phyloP scores from a whole-genome alignment of 116 monocot genomes.

The Zostera marina region DNA sequence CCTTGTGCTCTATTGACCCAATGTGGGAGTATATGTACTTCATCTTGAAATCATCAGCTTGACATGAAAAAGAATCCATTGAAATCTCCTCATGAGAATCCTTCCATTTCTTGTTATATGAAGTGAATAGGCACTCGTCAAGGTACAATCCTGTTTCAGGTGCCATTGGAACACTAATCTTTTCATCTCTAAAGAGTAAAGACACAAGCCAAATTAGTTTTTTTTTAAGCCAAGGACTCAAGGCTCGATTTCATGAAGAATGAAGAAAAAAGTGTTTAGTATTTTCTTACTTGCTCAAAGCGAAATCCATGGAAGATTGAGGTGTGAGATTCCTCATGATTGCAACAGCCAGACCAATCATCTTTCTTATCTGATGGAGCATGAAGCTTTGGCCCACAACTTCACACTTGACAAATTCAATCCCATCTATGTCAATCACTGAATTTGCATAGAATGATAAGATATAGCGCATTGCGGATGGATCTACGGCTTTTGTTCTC shows the following conservation, averaged over 20 bases:
- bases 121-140: conserved; percentile 81
- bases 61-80: conserved; percentile 63
- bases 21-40: conserved; percentile 64
- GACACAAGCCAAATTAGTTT: too few relatives aligned
- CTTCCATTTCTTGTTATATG: conserved; percentile 93
- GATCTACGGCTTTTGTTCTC: conserved; percentile 91
- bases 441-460: conserved; percentile 72
- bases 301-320: conserved; percentile 63
- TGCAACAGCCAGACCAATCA: conserved; percentile 87
- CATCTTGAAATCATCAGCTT: conserved; percentile 73
- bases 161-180: conserved; percentile 82
- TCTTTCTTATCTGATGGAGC: conserved; percentile 96
- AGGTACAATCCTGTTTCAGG: conserved; percentile 89
- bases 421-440: conserved; percentile 47
- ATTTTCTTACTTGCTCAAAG: conserved; percentile 47
- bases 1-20: conserved; percentile 87
- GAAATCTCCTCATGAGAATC: conserved; percentile 70
- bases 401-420: conserved; percentile 87
- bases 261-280: background rate
- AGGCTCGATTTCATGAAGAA: background rate
- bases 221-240: too few relatives aligned
- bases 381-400: conserved; percentile 97
- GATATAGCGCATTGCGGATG: conserved; percentile 74
- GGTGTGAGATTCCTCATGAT: conserved; percentile 80
- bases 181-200: conserved; percentile 45